A percentile compares a stretch with the other conserved stretches of the same genome.
These are phyloP conservation scores for Casuarina glauca DNA, from an alignment of 306 rosid genomes.

Conservation along the genomic window DNA sequence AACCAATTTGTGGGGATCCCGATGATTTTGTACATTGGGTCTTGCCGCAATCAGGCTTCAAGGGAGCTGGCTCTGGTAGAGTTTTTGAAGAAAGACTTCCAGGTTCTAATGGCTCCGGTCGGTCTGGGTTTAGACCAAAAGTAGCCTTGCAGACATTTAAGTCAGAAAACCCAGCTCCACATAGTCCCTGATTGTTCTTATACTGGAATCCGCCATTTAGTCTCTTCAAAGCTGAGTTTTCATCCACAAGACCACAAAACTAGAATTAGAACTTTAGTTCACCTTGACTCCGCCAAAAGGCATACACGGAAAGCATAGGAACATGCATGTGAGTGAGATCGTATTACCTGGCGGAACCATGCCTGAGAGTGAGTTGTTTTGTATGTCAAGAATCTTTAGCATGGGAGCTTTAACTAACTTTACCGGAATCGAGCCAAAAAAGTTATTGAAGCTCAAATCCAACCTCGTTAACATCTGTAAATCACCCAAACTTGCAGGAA, in stretches of 20 bases:
- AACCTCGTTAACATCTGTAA: slow-evolving; percentile 50
- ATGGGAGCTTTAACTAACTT: slow-evolving; percentile 57
- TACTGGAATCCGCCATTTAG: slow-evolving; percentile 62
- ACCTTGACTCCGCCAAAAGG: slow-evolving; percentile 1
- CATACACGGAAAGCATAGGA: neutral
- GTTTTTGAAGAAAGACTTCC: slow-evolving; percentile 38
- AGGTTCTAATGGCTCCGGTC: slow-evolving; percentile 78
- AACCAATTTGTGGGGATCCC: slow-evolving; percentile 48
- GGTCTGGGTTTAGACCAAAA: slow-evolving; percentile 43
- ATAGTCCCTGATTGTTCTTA: slow-evolving; percentile 61
- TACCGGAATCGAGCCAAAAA: slow-evolving; percentile 80
- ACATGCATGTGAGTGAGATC: neutral
- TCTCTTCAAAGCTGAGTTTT: slow-evolving; percentile 53
- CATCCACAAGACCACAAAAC: slow-evolving; percentile 10
- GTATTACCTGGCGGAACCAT: slow-evolving; percentile 64
- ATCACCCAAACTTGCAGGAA: slow-evolving; percentile 88
- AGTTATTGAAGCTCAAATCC: slow-evolving; percentile 73
- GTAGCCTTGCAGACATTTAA: slow-evolving; percentile 50
- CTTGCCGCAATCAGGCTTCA: slow-evolving; percentile 42
- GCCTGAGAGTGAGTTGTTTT: slow-evolving; percentile 80
- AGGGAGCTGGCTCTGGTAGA: slow-evolving; percentile 54
- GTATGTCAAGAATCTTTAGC: slow-evolving; percentile 57
- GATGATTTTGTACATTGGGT: slow-evolving; percentile 46
- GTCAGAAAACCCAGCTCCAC: slow-evolving; percentile 66
- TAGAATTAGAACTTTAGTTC: slow-evolving; percentile 8